Evolutionary conservation across 1,284 basidiomycete species (phyloP), one percentile per base, ranked within the genome.

Genomic region (Ganoderma lingzhi): DNA sequence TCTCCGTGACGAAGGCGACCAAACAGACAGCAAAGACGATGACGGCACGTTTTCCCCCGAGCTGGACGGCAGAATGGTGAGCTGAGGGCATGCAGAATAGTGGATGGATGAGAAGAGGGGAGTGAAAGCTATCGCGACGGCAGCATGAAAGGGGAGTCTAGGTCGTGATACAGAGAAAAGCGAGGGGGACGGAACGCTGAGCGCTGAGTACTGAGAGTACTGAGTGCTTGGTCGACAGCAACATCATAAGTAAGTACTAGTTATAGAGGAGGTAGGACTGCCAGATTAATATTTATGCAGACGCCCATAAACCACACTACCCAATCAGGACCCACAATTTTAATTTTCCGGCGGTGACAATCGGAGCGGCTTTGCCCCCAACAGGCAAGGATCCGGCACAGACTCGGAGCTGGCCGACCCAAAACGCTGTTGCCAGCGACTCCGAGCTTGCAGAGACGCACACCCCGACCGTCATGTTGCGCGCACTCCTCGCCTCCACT

Each of bases 1-100:
- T 91, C 81, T 94, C 91, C 45, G 77, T 78, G 0, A 93, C 92
- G 74, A 93, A 94, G 0, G 88, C 87, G 62, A 89, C 56, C 64
- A 91, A 84, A 45, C 83, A 83, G 65, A 82, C 74, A 19, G 85
- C 76, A 74, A 93, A 88, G 30, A 93, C 77, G 41, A 83, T 76
- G n/a, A 87, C 78, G 5, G 88, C 83, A 37, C 75, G 70, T 60
- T 74, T 77, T 41, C 81, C 80, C 39, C 80, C 81, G 42, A 80
- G 63, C 62, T 71, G 71, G 55, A 71, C 75, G 71, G 44, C 70
- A 42, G 67, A 53, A 45, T 73, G 77, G 71, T 76, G 77, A 73
- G 74, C 76, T 30, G 70, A 70, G 42, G 77, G 60, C 71, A 82
- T 82, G 42, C 75, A 14, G n/a, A 30, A 66, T 14, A 23, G 51